Conservation (phyloP, 2,329 filamentous ascomycete species). For the Aspergillus ruber region DNA sequence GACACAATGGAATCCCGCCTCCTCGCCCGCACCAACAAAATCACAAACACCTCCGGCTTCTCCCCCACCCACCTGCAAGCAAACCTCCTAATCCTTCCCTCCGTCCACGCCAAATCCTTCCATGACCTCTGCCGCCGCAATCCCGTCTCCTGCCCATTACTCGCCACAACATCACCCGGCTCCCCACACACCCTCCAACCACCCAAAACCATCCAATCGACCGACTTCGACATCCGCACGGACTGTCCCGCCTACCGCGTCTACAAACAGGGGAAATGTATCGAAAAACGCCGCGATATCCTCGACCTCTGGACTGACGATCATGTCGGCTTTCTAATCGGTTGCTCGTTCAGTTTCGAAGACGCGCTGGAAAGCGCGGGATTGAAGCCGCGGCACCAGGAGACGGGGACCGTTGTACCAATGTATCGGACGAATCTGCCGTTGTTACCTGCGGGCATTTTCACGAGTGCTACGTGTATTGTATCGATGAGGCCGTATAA, state of each 20-base stretch:
- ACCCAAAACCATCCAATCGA: conserved; percentile 14
- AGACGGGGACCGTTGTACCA: conserved; percentile 47
- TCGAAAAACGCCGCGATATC: conserved; percentile 40
- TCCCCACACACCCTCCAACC: conserved; percentile 16
- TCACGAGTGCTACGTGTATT: conserved; percentile 49
- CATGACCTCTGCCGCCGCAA: conserved; percentile 54
- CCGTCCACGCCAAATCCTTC: conserved; percentile 53
- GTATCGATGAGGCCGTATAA: conserved; percentile 60
- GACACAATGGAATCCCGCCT: conserved; percentile 35
- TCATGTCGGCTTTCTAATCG: conserved; percentile 58
- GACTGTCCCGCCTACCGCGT: conserved; percentile 56
- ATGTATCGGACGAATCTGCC: conserved; percentile 58
- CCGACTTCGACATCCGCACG: conserved; percentile 49
- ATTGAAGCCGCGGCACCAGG: conserved; percentile 47
- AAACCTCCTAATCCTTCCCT: conserved; percentile 56
- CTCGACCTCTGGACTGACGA: conserved; percentile 49
- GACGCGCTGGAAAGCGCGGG: conserved; percentile 47
- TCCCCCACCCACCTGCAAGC: conserved; percentile 54
- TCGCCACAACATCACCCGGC: conserved; percentile 45
- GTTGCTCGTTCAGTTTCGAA: conserved; percentile 61
- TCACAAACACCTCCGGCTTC: conserved; percentile 48
- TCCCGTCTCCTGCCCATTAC: conserved; percentile 56
- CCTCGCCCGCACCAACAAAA: conserved; percentile 36
- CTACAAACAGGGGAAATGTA: conserved; percentile 46
- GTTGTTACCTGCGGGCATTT: conserved; percentile 53